These are phyloP conservation scores for Phlyctochytrium planicorne DNA, from an alignment of 192 early-diverging fungal species.

Conservation along the genomic window DNA sequence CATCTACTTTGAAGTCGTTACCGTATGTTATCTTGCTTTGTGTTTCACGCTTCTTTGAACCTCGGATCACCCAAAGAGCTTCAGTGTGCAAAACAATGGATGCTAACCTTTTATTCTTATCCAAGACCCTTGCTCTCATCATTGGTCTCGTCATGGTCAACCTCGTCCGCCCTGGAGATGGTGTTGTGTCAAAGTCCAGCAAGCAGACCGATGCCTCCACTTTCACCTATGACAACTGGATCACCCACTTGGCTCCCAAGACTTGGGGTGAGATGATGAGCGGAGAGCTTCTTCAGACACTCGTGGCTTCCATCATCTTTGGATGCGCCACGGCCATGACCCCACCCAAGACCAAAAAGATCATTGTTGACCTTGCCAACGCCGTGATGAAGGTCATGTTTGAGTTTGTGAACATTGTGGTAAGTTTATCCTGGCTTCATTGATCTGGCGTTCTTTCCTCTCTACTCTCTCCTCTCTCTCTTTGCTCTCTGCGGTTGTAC, in stretches of 20 bases:
- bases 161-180: conserved; percentile 61
- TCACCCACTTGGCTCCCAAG: conserved; percentile 59
- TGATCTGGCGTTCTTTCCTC: conserved; percentile 4
- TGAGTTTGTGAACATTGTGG: conserved; percentile 41
- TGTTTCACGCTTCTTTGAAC: not conserved
- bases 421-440: conserved; percentile 17
- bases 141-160: conserved; percentile 68
- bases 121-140: conserved; percentile 50
- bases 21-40: conserved; percentile 14
- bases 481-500: no score
- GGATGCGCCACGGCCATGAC: conserved; percentile 43
- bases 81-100: conserved; percentile 18
- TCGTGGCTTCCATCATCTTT: conserved; percentile 67
- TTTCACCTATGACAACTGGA: conserved; percentile 55
- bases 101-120: not conserved
- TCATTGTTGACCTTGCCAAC: conserved; percentile 55
- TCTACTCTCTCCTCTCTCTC: no score
- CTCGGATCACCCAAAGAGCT: not conserved
- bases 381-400: conserved; percentile 65
- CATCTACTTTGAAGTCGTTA: conserved; percentile 61
- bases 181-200: conserved; percentile 31
- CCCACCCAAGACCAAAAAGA: conserved; percentile 19
- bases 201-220: conserved; percentile 19
- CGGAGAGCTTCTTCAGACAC: conserved; percentile 56
- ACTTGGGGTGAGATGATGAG: conserved; percentile 51